Conservation (phyloP, 2,329 filamentous ascomycete species). For the Periglandula ipomoeae region DNA sequence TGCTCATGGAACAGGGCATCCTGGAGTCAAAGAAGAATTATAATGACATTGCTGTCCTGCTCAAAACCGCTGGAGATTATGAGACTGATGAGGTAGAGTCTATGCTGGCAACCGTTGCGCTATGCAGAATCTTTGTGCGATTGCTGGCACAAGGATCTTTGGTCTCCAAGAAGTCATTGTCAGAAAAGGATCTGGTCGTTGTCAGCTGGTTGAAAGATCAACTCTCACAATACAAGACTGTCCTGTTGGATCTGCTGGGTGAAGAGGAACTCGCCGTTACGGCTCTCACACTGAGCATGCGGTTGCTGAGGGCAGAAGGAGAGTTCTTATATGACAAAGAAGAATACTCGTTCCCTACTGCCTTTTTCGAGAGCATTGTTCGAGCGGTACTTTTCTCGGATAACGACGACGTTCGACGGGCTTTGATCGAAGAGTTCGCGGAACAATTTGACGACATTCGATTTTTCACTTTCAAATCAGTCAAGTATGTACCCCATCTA, state of each 20-base stretch:
- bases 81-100: slow-evolving; percentile 42
- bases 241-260: slow-evolving; percentile 52
- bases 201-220: slow-evolving; percentile 70
- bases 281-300: slow-evolving; percentile 72
- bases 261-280: slow-evolving; percentile 58
- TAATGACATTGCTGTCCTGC: slow-evolving; percentile 74
- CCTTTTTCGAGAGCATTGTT: slow-evolving; percentile 58
- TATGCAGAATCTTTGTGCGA: slow-evolving; percentile 80
- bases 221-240: slow-evolving; percentile 59
- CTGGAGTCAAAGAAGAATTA: slow-evolving; percentile 81
- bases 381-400: slow-evolving; percentile 48
- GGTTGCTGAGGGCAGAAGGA: slow-evolving; percentile 71
- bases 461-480: slow-evolving; percentile 68
- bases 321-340: slow-evolving; percentile 50
- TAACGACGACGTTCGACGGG: slow-evolving; percentile 51
- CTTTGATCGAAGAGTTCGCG: slow-evolving; percentile 71
- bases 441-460: slow-evolving; percentile 76
- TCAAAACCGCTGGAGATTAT: slow-evolving; percentile 44
- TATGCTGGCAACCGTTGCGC: slow-evolving; percentile 64
- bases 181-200: slow-evolving; percentile 66
- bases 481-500: slow-evolving; percentile 44
- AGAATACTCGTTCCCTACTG: slow-evolving; percentile 60
- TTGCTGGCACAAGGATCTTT: slow-evolving; percentile 68
- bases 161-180: slow-evolving; percentile 51
- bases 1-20: slow-evolving; percentile 71